Percentiles rank a stretch among this genome's conserved stretches.
phyloP scores from a whole-genome alignment of 225 moss, liverwort and hornwort genomes.

The Physcomitrium patens region DNA sequence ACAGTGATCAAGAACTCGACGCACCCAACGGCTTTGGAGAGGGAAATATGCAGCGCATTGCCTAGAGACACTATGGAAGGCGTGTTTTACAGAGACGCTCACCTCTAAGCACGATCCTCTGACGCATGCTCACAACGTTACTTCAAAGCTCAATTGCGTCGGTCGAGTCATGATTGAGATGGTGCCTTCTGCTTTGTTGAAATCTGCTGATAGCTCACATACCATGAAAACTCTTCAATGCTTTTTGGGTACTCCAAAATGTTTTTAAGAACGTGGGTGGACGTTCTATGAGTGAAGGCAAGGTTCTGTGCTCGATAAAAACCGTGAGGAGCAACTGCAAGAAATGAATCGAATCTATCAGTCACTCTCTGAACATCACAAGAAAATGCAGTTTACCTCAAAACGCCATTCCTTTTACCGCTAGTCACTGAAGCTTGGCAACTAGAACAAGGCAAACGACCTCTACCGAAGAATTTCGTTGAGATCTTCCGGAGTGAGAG shows the following conservation, averaged over 20 bases:
- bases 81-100: neutral
- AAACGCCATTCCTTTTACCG: no score
- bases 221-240: neutral
- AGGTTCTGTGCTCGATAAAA: neutral
- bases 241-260: neutral
- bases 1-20: no score
- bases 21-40: no score
- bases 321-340: slow-evolving; percentile 28
- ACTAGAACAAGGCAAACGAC: no score
- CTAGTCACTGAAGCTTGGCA: no score
- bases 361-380: neutral
- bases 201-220: neutral
- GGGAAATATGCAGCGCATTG: no score
- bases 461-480: no score
- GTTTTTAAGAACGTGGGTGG: neutral
- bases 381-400: neutral
- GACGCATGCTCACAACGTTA: slow-evolving; percentile 22
- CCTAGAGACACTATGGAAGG: no score
- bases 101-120: slow-evolving; percentile 27
- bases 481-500: no score
- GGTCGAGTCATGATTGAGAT: neutral
- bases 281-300: slow-evolving; percentile 17
- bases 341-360: slow-evolving; percentile 20
- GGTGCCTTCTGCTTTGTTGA: neutral
- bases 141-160: slow-evolving; percentile 8